A percentile compares a stretch with the other conserved stretches of the same genome.
These are phyloP conservation scores for Escallonia rubra DNA, from an alignment of 129 eudicot species.

Conservation along the genomic window DNA sequence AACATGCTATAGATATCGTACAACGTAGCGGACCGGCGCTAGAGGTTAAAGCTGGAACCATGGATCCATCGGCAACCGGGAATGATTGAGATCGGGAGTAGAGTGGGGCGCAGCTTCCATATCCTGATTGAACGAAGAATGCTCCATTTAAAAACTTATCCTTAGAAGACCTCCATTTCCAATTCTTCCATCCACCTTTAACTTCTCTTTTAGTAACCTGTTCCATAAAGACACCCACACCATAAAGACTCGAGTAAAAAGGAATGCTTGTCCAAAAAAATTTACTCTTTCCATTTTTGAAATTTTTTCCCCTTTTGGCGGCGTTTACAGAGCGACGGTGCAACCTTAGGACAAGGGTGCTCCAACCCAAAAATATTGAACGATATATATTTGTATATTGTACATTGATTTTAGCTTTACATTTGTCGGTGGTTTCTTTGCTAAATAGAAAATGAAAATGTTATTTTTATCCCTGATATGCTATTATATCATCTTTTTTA, in stretches of 20 bases:
- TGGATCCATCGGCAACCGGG: constrained; percentile 43
- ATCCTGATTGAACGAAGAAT: constrained; percentile 59
- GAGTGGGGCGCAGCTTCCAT: constrained; percentile 44
- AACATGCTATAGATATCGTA: constrained; percentile 32
- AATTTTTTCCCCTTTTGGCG: too few relatives aligned
- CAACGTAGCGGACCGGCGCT: constrained; percentile 57
- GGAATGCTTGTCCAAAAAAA: too few relatives aligned
- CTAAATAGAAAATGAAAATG: too few relatives aligned
- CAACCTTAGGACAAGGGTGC: too few relatives aligned
- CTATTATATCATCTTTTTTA: too few relatives aligned
- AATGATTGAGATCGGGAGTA: constrained; percentile 46
- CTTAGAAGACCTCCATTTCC: constrained; percentile 73
- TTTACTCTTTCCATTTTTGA: too few relatives aligned
- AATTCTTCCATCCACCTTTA: constrained; percentile 52
- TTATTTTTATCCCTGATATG: too few relatives aligned
- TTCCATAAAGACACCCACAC: background rate
- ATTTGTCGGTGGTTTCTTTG: too few relatives aligned
- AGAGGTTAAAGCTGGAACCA: constrained; percentile 49
- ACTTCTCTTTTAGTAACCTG: constrained; percentile 68
- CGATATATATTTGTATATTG: too few relatives aligned
- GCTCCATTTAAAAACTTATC: constrained; percentile 62
- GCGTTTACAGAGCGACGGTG: too few relatives aligned
- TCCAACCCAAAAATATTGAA: too few relatives aligned
- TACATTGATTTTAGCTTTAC: too few relatives aligned
- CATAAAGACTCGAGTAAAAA: background rate